Evolutionary conservation across 768 basidiomycete species (phyloP).

Genomic region (Kwoniella dejecticola): DNA sequence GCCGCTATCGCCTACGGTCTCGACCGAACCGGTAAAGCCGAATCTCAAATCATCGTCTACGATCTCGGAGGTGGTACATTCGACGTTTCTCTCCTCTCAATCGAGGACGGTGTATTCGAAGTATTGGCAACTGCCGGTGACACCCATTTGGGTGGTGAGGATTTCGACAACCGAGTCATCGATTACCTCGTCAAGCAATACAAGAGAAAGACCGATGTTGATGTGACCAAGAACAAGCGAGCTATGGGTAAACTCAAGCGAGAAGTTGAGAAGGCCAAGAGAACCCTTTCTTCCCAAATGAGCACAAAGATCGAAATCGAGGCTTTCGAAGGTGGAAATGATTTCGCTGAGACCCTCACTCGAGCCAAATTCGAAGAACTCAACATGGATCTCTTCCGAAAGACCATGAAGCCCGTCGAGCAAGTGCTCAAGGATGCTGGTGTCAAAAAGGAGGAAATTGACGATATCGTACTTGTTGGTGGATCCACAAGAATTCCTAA

Average conservation of each 20-base stretch:
- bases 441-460: conserved; percentile 95
- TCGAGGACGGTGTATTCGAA: conserved; percentile 96
- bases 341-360: conserved; percentile 88
- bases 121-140: conserved; percentile 98
- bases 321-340: conserved; percentile 91
- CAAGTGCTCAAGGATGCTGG: conserved; percentile 97
- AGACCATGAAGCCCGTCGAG: conserved; percentile 99
- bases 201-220: conserved; percentile 89
- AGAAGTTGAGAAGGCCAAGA: conserved; percentile 91
- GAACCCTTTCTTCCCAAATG: conserved; percentile 89
- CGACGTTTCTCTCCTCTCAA: conserved; percentile 93
- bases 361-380: conserved; percentile 99
- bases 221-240: conserved; percentile 74
- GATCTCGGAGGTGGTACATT: conserved; percentile 98
- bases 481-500: conserved; percentile 98
- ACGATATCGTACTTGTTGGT: conserved; percentile 96
- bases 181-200: conserved; percentile 96
- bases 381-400: conserved; percentile 98
- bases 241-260: conserved; percentile 90
- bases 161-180: conserved; percentile 97
- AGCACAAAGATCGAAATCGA: conserved; percentile 91
- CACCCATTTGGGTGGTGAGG: conserved; percentile 96
- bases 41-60: conserved; percentile 96
- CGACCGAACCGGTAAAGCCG: conserved; percentile 85
- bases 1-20: conserved; percentile 97